These are phyloP conservation scores for Elsinoe necatrix DNA, from an alignment of 2,329 filamentous ascomycete species.

Conservation along the genomic window DNA sequence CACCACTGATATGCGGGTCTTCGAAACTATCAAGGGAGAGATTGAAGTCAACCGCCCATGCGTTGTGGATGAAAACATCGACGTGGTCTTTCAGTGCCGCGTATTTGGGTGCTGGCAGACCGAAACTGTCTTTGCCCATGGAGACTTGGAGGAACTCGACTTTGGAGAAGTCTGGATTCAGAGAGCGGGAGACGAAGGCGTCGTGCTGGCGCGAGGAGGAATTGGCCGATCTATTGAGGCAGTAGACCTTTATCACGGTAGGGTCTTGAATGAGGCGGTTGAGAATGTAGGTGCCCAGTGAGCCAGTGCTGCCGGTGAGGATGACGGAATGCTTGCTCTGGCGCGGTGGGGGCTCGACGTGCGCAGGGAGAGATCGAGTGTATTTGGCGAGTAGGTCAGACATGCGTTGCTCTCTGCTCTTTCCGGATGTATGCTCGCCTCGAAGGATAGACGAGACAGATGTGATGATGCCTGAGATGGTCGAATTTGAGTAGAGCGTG, in stretches of 20 bases:
- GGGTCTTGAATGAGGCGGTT: constrained; percentile 24
- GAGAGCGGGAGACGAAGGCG: constrained; percentile 22
- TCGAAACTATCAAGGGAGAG: constrained; percentile 27
- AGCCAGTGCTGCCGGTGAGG: constrained; percentile 31
- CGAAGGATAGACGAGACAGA: constrained; percentile 18
- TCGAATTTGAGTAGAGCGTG: constrained; percentile 28
- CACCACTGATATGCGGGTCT: constrained; percentile 26
- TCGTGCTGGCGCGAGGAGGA: constrained; percentile 21
- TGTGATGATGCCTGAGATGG: constrained; percentile 23
- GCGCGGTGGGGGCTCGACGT: background rate
- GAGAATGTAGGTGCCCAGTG: constrained; percentile 30
- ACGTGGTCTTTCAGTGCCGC: constrained; percentile 20
- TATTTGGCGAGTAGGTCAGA: constrained; percentile 27
- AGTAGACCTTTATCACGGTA: constrained; percentile 25
- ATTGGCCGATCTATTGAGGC: constrained; percentile 25
- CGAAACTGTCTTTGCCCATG: constrained; percentile 23
- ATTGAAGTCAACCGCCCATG: constrained; percentile 35
- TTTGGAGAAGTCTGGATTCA: constrained; percentile 22
- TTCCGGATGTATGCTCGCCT: constrained; percentile 7
- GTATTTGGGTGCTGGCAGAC: constrained; percentile 22
- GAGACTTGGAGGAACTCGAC: constrained; percentile 24
- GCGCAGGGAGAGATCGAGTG: constrained; percentile 20
- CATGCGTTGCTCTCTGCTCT: constrained; percentile 23
- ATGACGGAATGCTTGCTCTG: constrained; percentile 23
- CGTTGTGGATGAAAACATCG: constrained; percentile 31